A percentile compares a stretch with the other conserved stretches of the same genome.
phyloP scores from a whole-genome alignment of 306 rosid genomes.

The Delonix regia region DNA sequence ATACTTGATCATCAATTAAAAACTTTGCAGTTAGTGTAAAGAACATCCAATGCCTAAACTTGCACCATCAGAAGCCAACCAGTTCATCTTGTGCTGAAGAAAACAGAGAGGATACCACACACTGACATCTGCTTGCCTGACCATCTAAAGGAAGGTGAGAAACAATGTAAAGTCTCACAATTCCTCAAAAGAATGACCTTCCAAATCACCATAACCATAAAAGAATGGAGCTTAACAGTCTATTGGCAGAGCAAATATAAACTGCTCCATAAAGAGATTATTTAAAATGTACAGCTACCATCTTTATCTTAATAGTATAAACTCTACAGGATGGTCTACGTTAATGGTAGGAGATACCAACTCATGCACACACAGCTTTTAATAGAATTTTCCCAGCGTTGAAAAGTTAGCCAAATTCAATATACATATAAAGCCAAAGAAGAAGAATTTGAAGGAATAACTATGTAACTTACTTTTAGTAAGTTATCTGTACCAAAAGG shows the following conservation, averaged over 20 bases:
- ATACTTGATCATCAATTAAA: not conserved
- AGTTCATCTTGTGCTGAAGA: not conserved
- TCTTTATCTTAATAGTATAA: slow-evolving; percentile 1
- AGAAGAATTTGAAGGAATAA: not conserved
- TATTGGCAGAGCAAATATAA: slow-evolving; percentile 18
- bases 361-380: not conserved
- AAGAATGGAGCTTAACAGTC: not conserved
- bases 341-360: not conserved
- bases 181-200: slow-evolving; percentile 2
- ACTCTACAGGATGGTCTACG: slow-evolving; percentile 1
- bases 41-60: not conserved
- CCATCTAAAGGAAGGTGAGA: not conserved
- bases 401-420: slow-evolving; percentile 12
- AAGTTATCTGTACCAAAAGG: slow-evolving; percentile 78
- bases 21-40: not conserved
- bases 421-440: slow-evolving; percentile 10
- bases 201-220: not conserved
- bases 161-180: not conserved
- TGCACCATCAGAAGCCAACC: not conserved
- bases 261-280: slow-evolving; percentile 1
- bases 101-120: not conserved
- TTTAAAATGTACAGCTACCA: not conserved
- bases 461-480: slow-evolving; percentile 58
- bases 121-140: not conserved
- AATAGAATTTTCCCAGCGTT: not conserved